These are phyloP conservation scores for Mediolabrus comicus DNA, from an alignment of 108 stramenopile species.

Conservation along the genomic window DNA sequence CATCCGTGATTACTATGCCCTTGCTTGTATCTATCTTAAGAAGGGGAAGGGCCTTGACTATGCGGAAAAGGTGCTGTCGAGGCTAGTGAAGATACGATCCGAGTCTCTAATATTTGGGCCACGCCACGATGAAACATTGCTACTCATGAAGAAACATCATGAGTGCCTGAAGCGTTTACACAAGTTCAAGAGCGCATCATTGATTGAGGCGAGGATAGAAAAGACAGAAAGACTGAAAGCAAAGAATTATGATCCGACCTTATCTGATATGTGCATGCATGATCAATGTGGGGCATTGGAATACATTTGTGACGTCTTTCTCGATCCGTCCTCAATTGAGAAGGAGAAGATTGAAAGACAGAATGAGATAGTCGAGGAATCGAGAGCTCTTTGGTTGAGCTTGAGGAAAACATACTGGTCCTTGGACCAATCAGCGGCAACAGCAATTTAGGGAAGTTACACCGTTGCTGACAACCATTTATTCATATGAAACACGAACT, in stretches of 20 bases:
- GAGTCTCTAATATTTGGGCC: slow-evolving; percentile 26
- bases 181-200: slow-evolving; percentile 28
- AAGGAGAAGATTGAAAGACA: slow-evolving; percentile 21
- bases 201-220: slow-evolving; percentile 6
- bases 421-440: not conserved
- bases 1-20: slow-evolving; percentile 38
- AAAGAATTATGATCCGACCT: slow-evolving; percentile 1
- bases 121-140: slow-evolving; percentile 28
- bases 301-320: slow-evolving; percentile 12
- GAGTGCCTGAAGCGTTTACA: slow-evolving; percentile 30
- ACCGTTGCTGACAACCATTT: too few species aligned
- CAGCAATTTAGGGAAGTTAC: too few species aligned
- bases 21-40: slow-evolving; percentile 24
- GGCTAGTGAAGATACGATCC: slow-evolving; percentile 29
- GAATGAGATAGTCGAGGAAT: slow-evolving; percentile 21
- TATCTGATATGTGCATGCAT: slow-evolving; percentile 7
- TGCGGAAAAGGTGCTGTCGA: slow-evolving; percentile 26
- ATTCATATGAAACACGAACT: too few species aligned
- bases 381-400: slow-evolving; percentile 28
- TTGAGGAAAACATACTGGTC: slow-evolving; percentile 1
- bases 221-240: not conserved
- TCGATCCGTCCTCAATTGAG: slow-evolving; percentile 32
- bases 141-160: slow-evolving; percentile 18
- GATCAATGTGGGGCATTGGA: slow-evolving; percentile 36
- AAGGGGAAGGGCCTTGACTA: slow-evolving; percentile 13